These are phyloP conservation scores for Rosa chinensis DNA, from an alignment of 306 rosid species.

Conservation along the genomic window DNA sequence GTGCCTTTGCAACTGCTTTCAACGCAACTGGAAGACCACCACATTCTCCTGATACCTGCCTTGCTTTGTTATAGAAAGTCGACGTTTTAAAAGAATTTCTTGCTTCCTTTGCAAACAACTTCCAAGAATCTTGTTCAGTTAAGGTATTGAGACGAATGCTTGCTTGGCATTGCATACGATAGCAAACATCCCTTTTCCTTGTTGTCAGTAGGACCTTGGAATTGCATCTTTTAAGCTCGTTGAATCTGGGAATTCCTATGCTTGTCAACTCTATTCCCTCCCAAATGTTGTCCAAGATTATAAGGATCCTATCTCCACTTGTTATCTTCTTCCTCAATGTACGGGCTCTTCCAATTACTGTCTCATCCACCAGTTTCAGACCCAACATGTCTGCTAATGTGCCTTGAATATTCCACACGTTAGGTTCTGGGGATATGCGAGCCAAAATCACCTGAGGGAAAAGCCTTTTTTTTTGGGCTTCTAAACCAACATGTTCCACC, in stretches of 20 bases:
- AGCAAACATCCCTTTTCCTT: neutral
- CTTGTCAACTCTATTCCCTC: neutral
- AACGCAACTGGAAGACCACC: neutral
- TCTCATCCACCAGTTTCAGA: neutral
- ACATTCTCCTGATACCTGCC: neutral
- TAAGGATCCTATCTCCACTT: neutral
- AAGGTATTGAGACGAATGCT: no score
- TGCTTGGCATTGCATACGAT: neutral
- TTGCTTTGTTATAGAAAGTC: neutral
- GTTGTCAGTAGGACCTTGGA: neutral
- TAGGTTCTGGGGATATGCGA: neutral
- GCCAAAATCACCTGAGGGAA: neutral
- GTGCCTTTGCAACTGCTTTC: neutral
- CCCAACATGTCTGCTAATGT: neutral
- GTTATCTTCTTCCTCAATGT: no score
- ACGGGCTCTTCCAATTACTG: neutral
- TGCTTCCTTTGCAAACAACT: neutral
- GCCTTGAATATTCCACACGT: neutral
- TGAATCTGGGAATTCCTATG: neutral
- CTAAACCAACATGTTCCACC: neutral
- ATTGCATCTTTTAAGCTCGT: neutral
- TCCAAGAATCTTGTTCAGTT: neutral
- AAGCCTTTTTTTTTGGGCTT: neutral
- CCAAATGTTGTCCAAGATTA: neutral
- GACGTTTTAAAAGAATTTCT: no score